Evolutionary conservation across 108 stramenopile species (phyloP).

Genomic region (Nitzschia sp.): DNA sequence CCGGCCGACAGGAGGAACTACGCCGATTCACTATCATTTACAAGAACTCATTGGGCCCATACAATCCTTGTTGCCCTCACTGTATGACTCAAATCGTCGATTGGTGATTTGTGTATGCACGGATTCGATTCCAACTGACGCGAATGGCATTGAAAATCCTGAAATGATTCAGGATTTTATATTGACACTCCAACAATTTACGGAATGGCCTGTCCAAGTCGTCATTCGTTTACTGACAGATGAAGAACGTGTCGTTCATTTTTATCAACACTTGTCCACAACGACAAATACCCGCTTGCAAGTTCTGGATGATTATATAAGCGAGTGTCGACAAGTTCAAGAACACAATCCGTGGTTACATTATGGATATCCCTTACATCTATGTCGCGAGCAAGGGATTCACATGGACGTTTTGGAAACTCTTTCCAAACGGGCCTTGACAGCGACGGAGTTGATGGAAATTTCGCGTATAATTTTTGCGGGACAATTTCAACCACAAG

Average conservation of each 20-base stretch:
- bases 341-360: slow-evolving; percentile 69
- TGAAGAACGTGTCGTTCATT: slow-evolving; percentile 50
- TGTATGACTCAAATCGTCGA: slow-evolving; percentile 49
- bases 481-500: neutral
- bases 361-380: slow-evolving; percentile 66
- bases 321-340: slow-evolving; percentile 67
- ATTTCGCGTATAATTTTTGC: neutral
- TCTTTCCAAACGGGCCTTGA: slow-evolving; percentile 54
- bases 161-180: slow-evolving; percentile 36
- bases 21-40: slow-evolving; percentile 61
- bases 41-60: slow-evolving; percentile 23
- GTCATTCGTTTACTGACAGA: slow-evolving; percentile 75
- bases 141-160: slow-evolving; percentile 33
- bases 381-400: slow-evolving; percentile 65
- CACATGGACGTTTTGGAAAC: slow-evolving; percentile 47
- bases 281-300: slow-evolving; percentile 54
- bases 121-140: slow-evolving; percentile 78
- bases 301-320: slow-evolving; percentile 74
- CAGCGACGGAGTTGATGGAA: neutral
- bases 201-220: slow-evolving; percentile 43
- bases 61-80: slow-evolving; percentile 2
- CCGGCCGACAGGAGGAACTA: slow-evolving; percentile 55
- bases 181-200: slow-evolving; percentile 30
- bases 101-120: slow-evolving; percentile 76
- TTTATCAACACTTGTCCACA: slow-evolving; percentile 55